Conservation (phyloP, 2,329 filamentous ascomycete species). For the Curvularia spicifera region DNA sequence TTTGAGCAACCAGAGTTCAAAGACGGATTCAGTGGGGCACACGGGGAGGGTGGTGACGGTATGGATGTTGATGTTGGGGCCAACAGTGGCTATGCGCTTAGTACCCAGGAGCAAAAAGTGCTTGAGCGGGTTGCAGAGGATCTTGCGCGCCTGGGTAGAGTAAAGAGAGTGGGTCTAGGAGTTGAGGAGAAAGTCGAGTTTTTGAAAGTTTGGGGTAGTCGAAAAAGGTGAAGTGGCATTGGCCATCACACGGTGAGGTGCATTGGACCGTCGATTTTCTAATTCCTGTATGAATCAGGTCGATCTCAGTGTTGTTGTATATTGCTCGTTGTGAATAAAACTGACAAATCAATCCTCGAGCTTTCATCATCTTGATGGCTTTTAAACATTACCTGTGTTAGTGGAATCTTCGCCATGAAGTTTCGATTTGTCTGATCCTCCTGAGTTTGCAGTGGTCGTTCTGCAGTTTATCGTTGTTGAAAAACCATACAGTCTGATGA, state of each 20-base stretch:
- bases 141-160: slow-evolving; percentile 82
- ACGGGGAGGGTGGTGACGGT: slow-evolving; percentile 23
- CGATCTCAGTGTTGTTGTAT: not conserved
- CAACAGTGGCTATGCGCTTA: slow-evolving; percentile 23
- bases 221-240: slow-evolving; percentile 25
- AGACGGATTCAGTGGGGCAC: slow-evolving; percentile 23
- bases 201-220: slow-evolving; percentile 70
- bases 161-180: slow-evolving; percentile 86
- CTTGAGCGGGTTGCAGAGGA: slow-evolving; percentile 84
- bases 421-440: not conserved
- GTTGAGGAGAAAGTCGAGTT: slow-evolving; percentile 84
- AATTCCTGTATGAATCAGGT: not conserved
- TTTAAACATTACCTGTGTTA: not conserved
- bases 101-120: slow-evolving; percentile 66
- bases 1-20: slow-evolving; percentile 40
- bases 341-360: not conserved
- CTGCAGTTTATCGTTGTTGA: not conserved
- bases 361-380: not conserved
- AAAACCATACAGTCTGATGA: not conserved
- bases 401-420: not conserved
- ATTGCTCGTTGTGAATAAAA: not conserved
- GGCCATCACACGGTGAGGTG: not conserved
- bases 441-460: not conserved
- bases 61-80: slow-evolving; percentile 25
- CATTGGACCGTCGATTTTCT: not conserved